These are phyloP conservation scores for Trichoderma orchidacearum DNA, from an alignment of 495 filamentous ascomycete genomes.

Conservation along the genomic window DNA sequence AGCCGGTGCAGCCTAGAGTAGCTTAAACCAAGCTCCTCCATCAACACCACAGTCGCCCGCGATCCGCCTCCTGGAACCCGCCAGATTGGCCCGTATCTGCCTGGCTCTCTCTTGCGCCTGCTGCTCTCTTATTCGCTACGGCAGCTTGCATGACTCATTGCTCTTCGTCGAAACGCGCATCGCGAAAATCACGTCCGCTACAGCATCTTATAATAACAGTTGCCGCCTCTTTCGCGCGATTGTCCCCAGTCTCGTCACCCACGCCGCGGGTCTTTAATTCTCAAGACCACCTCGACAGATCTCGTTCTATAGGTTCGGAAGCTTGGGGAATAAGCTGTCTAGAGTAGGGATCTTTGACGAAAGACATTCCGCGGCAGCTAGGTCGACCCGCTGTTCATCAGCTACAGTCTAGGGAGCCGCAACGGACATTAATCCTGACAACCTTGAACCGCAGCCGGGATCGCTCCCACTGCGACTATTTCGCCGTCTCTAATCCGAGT, in stretches of 20 bases:
- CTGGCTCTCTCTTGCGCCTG: not conserved
- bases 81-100: not conserved
- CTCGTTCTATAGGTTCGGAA: no score
- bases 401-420: no score
- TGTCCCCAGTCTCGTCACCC: not conserved
- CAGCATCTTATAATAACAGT: not conserved
- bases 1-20: not conserved
- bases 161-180: not conserved
- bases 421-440: no score
- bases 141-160: not conserved
- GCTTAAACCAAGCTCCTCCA: not conserved
- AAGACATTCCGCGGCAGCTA: no score
- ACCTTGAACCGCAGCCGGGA: no score
- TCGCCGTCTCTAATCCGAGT: not conserved
- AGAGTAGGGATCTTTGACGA: no score
- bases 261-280: not conserved
- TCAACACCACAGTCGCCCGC: not conserved
- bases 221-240: not conserved
- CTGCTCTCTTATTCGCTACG: not conserved
- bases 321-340: no score
- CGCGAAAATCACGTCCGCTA: not conserved
- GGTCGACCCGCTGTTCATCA: no score
- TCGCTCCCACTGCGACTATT: not conserved
- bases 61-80: not conserved
- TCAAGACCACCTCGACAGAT: not conserved